phyloP scores from a whole-genome alignment of 495 filamentous ascomycete species.

The Cenococcum geophilum region DNA sequence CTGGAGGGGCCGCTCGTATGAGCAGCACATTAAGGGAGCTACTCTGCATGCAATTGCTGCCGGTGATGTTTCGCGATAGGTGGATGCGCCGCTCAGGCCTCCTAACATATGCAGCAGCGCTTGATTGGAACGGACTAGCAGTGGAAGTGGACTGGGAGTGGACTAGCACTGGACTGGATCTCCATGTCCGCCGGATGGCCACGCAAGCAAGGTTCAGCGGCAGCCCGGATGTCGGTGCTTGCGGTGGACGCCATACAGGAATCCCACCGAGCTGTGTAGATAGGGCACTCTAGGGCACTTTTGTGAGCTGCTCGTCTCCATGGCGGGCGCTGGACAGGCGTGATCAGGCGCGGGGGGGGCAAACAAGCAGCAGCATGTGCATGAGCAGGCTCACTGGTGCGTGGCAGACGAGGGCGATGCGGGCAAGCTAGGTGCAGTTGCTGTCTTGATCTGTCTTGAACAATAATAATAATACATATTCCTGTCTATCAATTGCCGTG shows the following conservation, averaged over 20 bases:
- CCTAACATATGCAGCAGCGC: constrained; percentile 5
- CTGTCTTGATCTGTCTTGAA: too few relatives aligned
- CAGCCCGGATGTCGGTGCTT: constrained; percentile 3
- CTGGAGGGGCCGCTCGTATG: not conserved
- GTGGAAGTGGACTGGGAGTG: too few relatives aligned
- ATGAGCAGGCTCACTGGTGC: not conserved
- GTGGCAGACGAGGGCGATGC: not conserved
- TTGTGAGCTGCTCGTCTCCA: constrained; percentile 1
- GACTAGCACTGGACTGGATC: constrained; percentile 1
- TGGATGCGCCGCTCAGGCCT: not conserved
- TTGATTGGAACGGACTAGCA: not conserved
- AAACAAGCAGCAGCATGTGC: not conserved
- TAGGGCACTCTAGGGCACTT: too few relatives aligned
- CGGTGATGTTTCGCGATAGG: not conserved
- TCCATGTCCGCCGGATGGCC: constrained; percentile 16
- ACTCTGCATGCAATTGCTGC: not conserved
- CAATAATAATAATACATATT: not conserved
- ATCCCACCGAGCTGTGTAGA: not conserved
- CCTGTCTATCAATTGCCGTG: constrained; percentile 2
- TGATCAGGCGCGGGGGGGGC: not conserved
- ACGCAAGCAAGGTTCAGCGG: constrained; percentile 14
- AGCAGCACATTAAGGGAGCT: not conserved
- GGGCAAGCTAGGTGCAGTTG: not conserved
- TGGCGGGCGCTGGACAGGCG: not conserved
- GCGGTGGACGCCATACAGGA: constrained; percentile 1